These are phyloP conservation scores for Hygrophorus russula DNA, from an alignment of 768 basidiomycete genomes.

Conservation along the genomic window DNA sequence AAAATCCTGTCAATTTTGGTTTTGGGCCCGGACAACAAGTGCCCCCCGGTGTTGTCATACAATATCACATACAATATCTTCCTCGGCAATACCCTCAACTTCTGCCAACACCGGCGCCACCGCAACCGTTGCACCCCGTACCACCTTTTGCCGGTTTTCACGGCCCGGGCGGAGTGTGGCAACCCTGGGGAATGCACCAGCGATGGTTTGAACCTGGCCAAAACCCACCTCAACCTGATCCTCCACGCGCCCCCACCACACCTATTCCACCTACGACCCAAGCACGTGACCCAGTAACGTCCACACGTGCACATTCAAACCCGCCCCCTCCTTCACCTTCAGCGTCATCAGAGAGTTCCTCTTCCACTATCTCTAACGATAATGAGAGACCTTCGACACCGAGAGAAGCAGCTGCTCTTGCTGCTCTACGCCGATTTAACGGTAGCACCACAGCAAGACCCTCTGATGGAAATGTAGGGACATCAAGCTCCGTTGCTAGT, in stretches of 20 bases:
- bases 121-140: constrained; percentile 26
- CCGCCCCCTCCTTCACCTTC: too few species aligned
- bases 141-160: constrained; percentile 53
- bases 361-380: too few species aligned
- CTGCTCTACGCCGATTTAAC: constrained; percentile 47
- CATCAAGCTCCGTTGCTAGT: constrained; percentile 1
- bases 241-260: background rate
- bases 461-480: constrained; percentile 3
- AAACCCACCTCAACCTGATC: constrained; percentile 2
- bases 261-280: background rate
- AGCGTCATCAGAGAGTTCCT: too few species aligned
- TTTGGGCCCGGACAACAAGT: constrained; percentile 17
- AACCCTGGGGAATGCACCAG: constrained; percentile 34
- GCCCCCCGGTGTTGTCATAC: constrained; percentile 41
- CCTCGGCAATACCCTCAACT: constrained; percentile 24
- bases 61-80: constrained; percentile 56
- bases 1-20: constrained; percentile 21
- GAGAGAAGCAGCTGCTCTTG: constrained; percentile 23
- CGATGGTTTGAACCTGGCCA: constrained; percentile 13
- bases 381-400: background rate
- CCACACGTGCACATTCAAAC: too few species aligned
- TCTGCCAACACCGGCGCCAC: constrained; percentile 16
- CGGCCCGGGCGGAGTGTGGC: constrained; percentile 57
- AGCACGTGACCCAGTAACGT: too few species aligned
- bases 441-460: constrained; percentile 1